Conservation (phyloP, 129 eudicot species). For the Dittrichia graveolens region DNA sequence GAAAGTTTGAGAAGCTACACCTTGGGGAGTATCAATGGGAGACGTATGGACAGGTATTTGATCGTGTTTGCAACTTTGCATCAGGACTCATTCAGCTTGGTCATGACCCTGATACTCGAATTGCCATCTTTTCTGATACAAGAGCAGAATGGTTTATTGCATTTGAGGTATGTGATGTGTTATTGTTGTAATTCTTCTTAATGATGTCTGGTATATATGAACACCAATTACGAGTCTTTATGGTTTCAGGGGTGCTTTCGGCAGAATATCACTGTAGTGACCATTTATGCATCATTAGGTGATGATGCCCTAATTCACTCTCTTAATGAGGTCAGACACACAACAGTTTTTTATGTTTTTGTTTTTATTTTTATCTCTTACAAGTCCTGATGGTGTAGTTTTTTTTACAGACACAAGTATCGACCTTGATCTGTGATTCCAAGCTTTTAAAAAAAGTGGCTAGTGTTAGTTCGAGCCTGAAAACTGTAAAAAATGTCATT, state of each 20-base stretch:
- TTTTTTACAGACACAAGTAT: slow-evolving; percentile 72
- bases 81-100: slow-evolving; percentile 83
- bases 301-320: slow-evolving; percentile 94
- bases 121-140: slow-evolving; percentile 89
- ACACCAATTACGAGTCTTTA: neutral
- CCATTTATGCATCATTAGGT: slow-evolving; percentile 93
- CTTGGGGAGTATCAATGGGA: slow-evolving; percentile 93
- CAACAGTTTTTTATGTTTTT: neutral
- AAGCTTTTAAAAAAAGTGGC: slow-evolving; percentile 80
- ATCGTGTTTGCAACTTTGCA: slow-evolving; percentile 79
- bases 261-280: slow-evolving; percentile 90
- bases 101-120: slow-evolving; percentile 83
- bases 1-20: slow-evolving; percentile 91
- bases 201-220: neutral
- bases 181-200: neutral
- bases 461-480: slow-evolving; percentile 66
- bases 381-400: slow-evolving; percentile 17
- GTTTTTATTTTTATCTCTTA: neutral
- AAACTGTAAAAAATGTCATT: slow-evolving; percentile 58
- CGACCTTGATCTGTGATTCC: slow-evolving; percentile 87
- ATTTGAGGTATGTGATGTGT: slow-evolving; percentile 54
- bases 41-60: slow-evolving; percentile 62
- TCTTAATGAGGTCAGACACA: slow-evolving; percentile 74
- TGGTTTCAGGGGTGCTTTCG: slow-evolving; percentile 80
- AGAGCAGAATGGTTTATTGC: slow-evolving; percentile 93